These are phyloP conservation scores for Tricholoma sp. DNA, from an alignment of 768 basidiomycete species.

Conservation along the genomic window DNA sequence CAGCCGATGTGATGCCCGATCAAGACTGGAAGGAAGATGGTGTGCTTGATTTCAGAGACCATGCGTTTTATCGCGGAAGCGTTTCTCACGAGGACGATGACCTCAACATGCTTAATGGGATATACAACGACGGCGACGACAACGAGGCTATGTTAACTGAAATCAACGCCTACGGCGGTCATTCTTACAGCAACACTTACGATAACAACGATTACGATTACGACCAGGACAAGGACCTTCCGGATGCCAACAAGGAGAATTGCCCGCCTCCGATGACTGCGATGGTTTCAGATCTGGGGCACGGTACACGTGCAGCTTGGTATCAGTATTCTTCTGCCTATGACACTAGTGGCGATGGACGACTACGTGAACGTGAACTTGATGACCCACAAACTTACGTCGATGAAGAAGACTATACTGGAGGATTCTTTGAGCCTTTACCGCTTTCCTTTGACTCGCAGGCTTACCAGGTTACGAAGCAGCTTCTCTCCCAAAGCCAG, in stretches of 20 bases:
- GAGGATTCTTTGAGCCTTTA: conserved; percentile 8
- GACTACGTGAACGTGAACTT: not conserved
- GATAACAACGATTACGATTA: not conserved
- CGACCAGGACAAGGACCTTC: not conserved
- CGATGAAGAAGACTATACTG: conserved; percentile 6
- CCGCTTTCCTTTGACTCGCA: conserved; percentile 11
- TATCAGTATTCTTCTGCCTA: not conserved
- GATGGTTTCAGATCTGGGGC: not conserved
- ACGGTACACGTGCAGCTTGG: not conserved
- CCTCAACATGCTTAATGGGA: not conserved
- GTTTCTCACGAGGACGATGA: not conserved
- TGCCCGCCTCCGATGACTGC: not conserved
- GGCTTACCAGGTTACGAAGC: conserved; percentile 1
- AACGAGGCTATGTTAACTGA: not conserved
- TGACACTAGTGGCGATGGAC: not conserved
- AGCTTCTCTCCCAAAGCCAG: not conserved
- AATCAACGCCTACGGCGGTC: not conserved
- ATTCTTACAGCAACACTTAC: not conserved
- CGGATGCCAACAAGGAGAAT: conserved; percentile 7
- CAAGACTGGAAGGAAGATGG: not conserved
- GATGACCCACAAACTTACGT: not conserved
- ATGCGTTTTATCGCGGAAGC: not conserved
- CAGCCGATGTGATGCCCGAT: not conserved
- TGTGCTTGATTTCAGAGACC: conserved; percentile 2
- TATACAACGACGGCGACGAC: not conserved